A percentile compares a stretch with the other conserved stretches of the same genome.
Conservation (phyloP, 129 eudicot species). For the Flaveria robusta region DNA sequence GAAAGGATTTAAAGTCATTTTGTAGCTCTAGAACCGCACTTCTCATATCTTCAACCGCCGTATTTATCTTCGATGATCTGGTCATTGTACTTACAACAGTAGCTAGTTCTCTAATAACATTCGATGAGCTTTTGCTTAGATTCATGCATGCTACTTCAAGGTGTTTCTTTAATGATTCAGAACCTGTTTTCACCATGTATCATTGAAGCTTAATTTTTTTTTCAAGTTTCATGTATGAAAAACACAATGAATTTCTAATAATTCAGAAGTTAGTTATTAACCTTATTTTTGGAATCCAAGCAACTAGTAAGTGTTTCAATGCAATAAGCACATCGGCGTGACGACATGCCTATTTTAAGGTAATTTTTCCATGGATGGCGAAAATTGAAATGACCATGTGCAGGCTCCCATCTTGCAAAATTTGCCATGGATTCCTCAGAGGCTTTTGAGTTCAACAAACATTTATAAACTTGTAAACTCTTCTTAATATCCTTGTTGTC, state of each 20-base stretch:
- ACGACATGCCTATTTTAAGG: slow-evolving; percentile 45
- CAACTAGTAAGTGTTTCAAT: slow-evolving; percentile 53
- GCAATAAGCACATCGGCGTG: slow-evolving; percentile 55
- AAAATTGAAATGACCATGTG: slow-evolving; percentile 56
- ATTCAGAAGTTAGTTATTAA: slow-evolving; percentile 5
- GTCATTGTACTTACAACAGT: slow-evolving; percentile 38
- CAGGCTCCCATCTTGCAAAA: slow-evolving; percentile 73
- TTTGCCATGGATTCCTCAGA: slow-evolving; percentile 62
- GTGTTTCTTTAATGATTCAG: slow-evolving; percentile 44
- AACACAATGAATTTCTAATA: background rate
- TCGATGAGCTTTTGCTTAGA: slow-evolving; percentile 39
- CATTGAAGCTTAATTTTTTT: background rate
- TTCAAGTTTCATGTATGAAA: background rate
- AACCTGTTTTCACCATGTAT: slow-evolving; percentile 26
- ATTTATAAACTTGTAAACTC: slow-evolving; percentile 47
- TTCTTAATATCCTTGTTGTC: slow-evolving; percentile 33
- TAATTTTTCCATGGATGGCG: slow-evolving; percentile 62
- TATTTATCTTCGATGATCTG: slow-evolving; percentile 37
- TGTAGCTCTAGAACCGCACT: slow-evolving; percentile 35
- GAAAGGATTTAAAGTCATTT: slow-evolving; percentile 37
- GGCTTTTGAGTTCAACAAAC: slow-evolving; percentile 59
- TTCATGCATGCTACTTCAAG: slow-evolving; percentile 37
- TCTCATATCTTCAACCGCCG: slow-evolving; percentile 38
- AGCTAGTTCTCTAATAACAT: slow-evolving; percentile 48
- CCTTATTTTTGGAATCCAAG: slow-evolving; percentile 39